Conservation (phyloP, 768 basidiomycete genomes). For the Termitomyces sp. region DNA sequence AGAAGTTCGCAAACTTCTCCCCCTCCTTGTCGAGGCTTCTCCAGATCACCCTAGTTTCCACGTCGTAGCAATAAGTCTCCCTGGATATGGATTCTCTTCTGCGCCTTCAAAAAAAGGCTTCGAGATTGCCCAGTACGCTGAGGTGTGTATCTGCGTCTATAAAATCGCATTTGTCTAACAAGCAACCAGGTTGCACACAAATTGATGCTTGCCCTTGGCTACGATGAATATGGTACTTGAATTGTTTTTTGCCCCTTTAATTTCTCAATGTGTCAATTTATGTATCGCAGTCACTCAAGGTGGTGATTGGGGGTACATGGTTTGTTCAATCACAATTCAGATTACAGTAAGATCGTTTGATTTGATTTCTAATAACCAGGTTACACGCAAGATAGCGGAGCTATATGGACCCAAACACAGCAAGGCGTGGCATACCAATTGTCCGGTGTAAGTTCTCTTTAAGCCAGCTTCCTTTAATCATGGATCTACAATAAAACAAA, state of each 20-base stretch:
- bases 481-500: conserved; percentile 2
- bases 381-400: conserved; percentile 21
- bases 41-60: conserved; percentile 53
- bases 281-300: conserved; percentile 37
- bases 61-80: conserved; percentile 54
- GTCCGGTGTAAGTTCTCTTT: conserved; percentile 23
- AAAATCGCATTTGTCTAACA: background rate
- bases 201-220: conserved; percentile 43
- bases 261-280: background rate
- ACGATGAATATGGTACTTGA: conserved; percentile 37
- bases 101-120: conserved; percentile 51
- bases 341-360: background rate
- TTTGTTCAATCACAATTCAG: conserved; percentile 19
- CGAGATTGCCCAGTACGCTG: conserved; percentile 41
- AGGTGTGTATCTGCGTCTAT: conserved; percentile 28
- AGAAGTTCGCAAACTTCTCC: conserved; percentile 54
- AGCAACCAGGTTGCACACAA: conserved; percentile 37
- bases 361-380: conserved; percentile 4
- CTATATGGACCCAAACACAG: conserved; percentile 29
- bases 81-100: conserved; percentile 59
- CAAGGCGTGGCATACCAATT: conserved; percentile 52
- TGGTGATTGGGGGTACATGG: conserved; percentile 42
- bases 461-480: background rate
- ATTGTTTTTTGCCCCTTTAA: no score
- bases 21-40: conserved; percentile 39